These are phyloP conservation scores for Hemileccinum rubropunctum DNA, from an alignment of 768 basidiomycete genomes.

Conservation along the genomic window DNA sequence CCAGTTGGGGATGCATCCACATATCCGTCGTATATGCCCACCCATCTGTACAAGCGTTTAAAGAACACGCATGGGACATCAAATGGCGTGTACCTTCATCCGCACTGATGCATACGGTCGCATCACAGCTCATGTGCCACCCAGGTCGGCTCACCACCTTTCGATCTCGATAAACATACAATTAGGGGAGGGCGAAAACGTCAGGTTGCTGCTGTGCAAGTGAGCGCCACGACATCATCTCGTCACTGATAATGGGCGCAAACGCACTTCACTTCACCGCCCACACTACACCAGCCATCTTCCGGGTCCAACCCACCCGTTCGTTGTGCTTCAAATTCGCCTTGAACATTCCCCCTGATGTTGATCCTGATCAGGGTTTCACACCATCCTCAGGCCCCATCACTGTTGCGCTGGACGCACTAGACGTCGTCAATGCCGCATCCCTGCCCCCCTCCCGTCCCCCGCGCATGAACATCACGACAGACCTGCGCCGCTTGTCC, in stretches of 20 bases:
- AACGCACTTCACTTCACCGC: slow-evolving; percentile 60
- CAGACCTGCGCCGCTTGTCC: slow-evolving; percentile 3
- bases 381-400: too few relatives aligned
- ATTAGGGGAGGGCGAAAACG: background rate
- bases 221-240: too few relatives aligned
- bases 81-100: background rate
- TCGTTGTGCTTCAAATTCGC: slow-evolving; percentile 40
- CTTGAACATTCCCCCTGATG: slow-evolving; percentile 30
- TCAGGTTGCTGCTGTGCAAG: background rate
- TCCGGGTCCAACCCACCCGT: slow-evolving; percentile 66
- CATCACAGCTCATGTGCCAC: background rate
- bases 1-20: slow-evolving; percentile 54
- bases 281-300: slow-evolving; percentile 68
- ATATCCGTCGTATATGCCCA: slow-evolving; percentile 82
- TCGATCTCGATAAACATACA: background rate
- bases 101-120: background rate
- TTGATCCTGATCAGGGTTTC: background rate
- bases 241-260: background rate
- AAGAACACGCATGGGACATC: too few relatives aligned
- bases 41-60: slow-evolving; percentile 44
- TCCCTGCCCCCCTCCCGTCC: slow-evolving; percentile 2
- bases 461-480: slow-evolving; percentile 1
- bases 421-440: slow-evolving; percentile 4
- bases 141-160: background rate
- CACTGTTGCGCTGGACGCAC: background rate